A percentile compares a stretch with the other conserved stretches of the same genome.
Conservation (phyloP, 768 basidiomycete species). For the Suillus sp. region DNA sequence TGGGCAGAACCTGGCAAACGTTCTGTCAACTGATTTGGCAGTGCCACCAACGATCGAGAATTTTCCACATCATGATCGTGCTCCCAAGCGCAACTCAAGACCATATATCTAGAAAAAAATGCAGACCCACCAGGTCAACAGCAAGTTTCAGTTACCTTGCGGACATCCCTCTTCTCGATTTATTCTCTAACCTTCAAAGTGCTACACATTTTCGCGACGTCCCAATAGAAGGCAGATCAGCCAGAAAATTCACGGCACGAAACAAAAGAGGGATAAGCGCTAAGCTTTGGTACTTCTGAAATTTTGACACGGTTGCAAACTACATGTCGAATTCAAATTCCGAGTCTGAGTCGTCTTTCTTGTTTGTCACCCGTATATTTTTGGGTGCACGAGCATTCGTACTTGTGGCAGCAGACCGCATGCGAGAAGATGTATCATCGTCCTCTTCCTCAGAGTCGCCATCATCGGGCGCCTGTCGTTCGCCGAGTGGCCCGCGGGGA, state of each 20-base stretch:
- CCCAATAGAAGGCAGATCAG: not conserved
- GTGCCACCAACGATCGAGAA: not conserved
- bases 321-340: constrained; percentile 79
- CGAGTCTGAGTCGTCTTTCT: constrained; percentile 73
- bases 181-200: not conserved
- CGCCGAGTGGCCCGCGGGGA: constrained; percentile 40
- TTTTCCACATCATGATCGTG: not conserved
- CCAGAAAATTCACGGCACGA: not conserved
- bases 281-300: not conserved
- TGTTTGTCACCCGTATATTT: constrained; percentile 52
- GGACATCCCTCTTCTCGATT: not conserved
- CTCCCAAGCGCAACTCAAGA: not conserved
- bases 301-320: constrained; percentile 7
- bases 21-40: not conserved
- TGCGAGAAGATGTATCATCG: constrained; percentile 51
- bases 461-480: constrained; percentile 35
- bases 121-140: not conserved
- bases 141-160: not conserved
- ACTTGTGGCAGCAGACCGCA: constrained; percentile 59
- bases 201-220: not conserved
- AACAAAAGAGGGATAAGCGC: not conserved
- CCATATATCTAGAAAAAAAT: not conserved
- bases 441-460: constrained; percentile 50
- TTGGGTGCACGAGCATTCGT: constrained; percentile 52
- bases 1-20: not conserved